Conservation (phyloP, 495 filamentous ascomycete genomes). For the Neurospora cerealis region DNA sequence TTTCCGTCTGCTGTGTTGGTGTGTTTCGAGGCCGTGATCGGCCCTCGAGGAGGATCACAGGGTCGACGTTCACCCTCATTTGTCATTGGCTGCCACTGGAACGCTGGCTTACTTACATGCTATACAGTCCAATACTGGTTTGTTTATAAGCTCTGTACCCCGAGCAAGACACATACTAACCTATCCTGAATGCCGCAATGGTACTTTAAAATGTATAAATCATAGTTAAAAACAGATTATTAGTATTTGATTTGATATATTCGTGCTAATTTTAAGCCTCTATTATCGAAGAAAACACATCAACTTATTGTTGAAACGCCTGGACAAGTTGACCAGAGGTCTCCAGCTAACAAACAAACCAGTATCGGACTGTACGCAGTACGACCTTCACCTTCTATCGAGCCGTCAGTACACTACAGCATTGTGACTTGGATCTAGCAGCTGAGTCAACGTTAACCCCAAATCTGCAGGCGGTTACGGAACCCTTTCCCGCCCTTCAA, state of each 20-base stretch:
- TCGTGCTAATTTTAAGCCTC: too few relatives aligned
- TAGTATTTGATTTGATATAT: too few relatives aligned
- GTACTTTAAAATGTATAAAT: too few relatives aligned
- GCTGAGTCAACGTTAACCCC: not conserved
- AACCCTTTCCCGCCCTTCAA: not conserved
- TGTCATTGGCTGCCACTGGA: not conserved
- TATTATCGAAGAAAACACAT: too few relatives aligned
- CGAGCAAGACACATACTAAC: too few relatives aligned
- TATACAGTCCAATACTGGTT: not conserved
- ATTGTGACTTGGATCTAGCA: not conserved
- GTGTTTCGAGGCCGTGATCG: not conserved
- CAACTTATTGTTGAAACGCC: too few relatives aligned
- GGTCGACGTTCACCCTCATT: not conserved
- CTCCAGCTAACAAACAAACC: too few relatives aligned
- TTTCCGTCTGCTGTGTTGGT: not conserved
- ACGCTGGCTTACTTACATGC: not conserved
- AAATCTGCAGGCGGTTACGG: not conserved
- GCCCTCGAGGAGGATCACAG: not conserved
- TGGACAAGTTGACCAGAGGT: too few relatives aligned
- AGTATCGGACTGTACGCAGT: too few relatives aligned
- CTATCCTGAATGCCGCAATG: too few relatives aligned
- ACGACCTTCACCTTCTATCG: not conserved
- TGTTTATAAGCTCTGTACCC: too few relatives aligned
- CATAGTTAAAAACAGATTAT: too few relatives aligned
- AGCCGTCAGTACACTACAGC: not conserved